Evolutionary conservation across 2,329 filamentous ascomycete species (phyloP), one percentile per base, ranked within the genome.

Genomic region (Ophiognomonia clavigignenti-juglandacearum): DNA sequence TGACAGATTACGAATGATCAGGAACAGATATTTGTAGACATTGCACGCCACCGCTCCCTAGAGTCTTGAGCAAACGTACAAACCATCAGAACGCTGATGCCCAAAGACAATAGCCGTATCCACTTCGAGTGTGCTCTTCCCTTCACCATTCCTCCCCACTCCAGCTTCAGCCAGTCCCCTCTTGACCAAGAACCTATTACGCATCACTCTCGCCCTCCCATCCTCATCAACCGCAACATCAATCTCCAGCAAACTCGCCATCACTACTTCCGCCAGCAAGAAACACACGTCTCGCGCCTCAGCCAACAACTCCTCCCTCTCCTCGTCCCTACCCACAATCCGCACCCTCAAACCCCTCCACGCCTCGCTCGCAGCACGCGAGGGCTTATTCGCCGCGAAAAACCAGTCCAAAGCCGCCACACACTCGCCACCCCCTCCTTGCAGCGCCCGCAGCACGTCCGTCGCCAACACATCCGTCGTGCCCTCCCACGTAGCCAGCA

Each of bases 401-500:
- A 77, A 59, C 36, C 60, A 61, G 16, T 70, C 69, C 18, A 79
- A 56, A 1, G 71, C 73, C n/a, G 66, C 60, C 3, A 73, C 23
- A 1, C 48, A 39, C 7, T 35, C 44, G 4, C 32, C 24, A 7
- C 46, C 46, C 27, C 77, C 71, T 51, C n/a, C n/a, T n/a, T 74
- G 75, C 35, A 78, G 48, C 0, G 72, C 70, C 18, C 73, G 60
- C 13, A 76, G 51, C 14, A 74, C 66, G 50, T 77, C 75, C 1
- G 68, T 70, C 4, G 79, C 78, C 46, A 89, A 69, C 6, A 89
- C 82, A 56, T 87, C 83, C 0, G 83, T 86, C 0, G 85, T 88
- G 1, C 85, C 83, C 61, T 86, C 83, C 82, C 83, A 86, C 40
- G 36, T 50, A 14, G 46, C 31, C 19, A 50, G 65, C 3, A 87